phyloP scores from a whole-genome alignment of 495 filamentous ascomycete species.

The Penicillium macrosclerotiorum region DNA sequence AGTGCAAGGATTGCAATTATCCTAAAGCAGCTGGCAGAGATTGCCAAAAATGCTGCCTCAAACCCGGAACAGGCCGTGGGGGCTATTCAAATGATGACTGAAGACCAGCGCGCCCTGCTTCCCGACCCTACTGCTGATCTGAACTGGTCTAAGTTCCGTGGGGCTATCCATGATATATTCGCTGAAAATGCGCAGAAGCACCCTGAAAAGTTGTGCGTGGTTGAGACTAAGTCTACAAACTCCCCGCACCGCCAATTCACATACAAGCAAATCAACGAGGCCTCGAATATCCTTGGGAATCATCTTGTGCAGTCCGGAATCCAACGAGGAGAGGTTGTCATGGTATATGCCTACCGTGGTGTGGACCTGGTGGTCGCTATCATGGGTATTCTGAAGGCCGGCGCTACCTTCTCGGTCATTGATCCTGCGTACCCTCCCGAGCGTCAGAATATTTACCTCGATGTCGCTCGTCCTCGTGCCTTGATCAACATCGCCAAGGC shows the following conservation, averaged over 20 bases:
- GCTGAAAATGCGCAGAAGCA: slow-evolving; percentile 66
- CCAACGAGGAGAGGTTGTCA: slow-evolving; percentile 81
- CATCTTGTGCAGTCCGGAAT: slow-evolving; percentile 72
- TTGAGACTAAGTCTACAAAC: slow-evolving; percentile 69
- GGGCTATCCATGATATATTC: slow-evolving; percentile 80
- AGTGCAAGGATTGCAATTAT: slow-evolving; percentile 46
- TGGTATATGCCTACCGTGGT: slow-evolving; percentile 83
- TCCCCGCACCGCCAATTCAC: slow-evolving; percentile 69
- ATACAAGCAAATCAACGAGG: slow-evolving; percentile 85
- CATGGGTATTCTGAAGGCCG: slow-evolving; percentile 56
- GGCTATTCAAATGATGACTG: slow-evolving; percentile 49
- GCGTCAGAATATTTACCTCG: slow-evolving; percentile 85
- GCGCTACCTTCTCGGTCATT: slow-evolving; percentile 60
- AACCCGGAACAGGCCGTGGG: slow-evolving; percentile 45
- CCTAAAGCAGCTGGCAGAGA: slow-evolving; percentile 41
- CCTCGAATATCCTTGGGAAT: slow-evolving; percentile 76
- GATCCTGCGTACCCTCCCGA: slow-evolving; percentile 88
- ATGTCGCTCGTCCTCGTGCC: slow-evolving; percentile 79
- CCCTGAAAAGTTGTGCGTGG: slow-evolving; percentile 76
- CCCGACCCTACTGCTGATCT: slow-evolving; percentile 77
- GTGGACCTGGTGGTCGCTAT: slow-evolving; percentile 50
- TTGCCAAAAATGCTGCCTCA: slow-evolving; percentile 42
- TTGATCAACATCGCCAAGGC: slow-evolving; percentile 81
- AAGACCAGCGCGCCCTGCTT: slow-evolving; percentile 44
- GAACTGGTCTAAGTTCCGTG: slow-evolving; percentile 78